These are phyloP conservation scores for Rhodofomes roseus DNA, from an alignment of 1,284 basidiomycete species.

Conservation along the genomic window DNA sequence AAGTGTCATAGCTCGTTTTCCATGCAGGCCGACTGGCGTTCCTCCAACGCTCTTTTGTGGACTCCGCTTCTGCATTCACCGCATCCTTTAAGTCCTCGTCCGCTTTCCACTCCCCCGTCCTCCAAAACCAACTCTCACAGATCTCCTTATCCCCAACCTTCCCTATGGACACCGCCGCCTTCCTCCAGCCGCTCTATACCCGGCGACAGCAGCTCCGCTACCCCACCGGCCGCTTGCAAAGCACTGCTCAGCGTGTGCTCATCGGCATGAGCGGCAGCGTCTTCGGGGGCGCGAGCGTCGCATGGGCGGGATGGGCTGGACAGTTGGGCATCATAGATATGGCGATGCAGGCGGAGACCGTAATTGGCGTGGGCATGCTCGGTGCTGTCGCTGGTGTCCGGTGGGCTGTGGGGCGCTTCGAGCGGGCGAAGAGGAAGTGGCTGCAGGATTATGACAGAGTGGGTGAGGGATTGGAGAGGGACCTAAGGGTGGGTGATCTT, in stretches of 20 bases:
- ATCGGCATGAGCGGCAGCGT: conserved; percentile 48
- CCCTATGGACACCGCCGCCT: conserved; percentile 42
- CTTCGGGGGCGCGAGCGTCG: conserved; percentile 36
- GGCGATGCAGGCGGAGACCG: conserved; percentile 52
- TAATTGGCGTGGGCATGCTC: conserved; percentile 59
- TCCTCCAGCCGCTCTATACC: conserved; percentile 53
- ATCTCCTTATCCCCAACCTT: conserved; percentile 46
- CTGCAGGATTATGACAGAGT: conserved; percentile 72
- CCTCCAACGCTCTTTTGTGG: conserved; percentile 46
- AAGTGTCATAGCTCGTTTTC: conserved; percentile 52
- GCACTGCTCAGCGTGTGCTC: conserved; percentile 61
- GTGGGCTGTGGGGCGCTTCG: conserved; percentile 72
- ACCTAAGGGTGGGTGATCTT: conserved; percentile 54
- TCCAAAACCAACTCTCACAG: conserved; percentile 67
- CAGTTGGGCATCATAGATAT: conserved; percentile 41
- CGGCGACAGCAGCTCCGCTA: conserved; percentile 60
- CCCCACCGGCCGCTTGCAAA: conserved; percentile 62
- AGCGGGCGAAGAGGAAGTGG: conserved; percentile 67
- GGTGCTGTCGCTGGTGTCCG: conserved; percentile 50
- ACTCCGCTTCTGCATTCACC: conserved; percentile 39
- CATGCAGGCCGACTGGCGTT: conserved; percentile 66
- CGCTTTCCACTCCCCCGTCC: conserved; percentile 58
- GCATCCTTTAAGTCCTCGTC: conserved; percentile 34
- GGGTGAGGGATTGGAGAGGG: conserved; percentile 65
- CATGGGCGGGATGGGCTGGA: conserved; percentile 52